A percentile compares a stretch with the other conserved stretches of the same genome.
phyloP scores from a whole-genome alignment of 2,329 filamentous ascomycete species.

The Monosporascus sp. region DNA sequence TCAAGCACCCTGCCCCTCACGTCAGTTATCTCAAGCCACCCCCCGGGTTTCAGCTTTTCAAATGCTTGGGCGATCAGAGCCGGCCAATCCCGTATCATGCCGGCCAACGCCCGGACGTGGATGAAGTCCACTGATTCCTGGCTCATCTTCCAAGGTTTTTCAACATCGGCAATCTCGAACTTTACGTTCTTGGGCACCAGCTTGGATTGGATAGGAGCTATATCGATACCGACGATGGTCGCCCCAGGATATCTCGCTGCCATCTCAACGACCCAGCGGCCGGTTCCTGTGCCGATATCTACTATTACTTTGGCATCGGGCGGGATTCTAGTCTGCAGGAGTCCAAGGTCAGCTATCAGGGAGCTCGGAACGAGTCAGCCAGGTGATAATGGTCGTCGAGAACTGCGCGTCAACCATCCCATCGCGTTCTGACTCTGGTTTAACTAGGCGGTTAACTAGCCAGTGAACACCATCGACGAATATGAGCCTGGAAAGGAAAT shows the following conservation, averaged over 20 bases:
- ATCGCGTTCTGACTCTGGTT: no score
- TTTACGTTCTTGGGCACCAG: slow-evolving; percentile 53
- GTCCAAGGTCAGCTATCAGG: neutral
- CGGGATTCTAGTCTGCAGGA: slow-evolving; percentile 18
- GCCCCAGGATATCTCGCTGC: slow-evolving; percentile 34
- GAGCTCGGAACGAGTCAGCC: neutral
- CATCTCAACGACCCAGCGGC: slow-evolving; percentile 39
- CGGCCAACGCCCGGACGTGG: slow-evolving; percentile 38
- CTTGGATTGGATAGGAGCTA: slow-evolving; percentile 35
- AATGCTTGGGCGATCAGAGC: slow-evolving; percentile 31
- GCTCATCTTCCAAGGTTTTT: slow-evolving; percentile 36
- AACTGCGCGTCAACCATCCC: no score
- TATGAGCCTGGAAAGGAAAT: neutral
- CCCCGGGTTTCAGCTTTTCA: slow-evolving; percentile 37
- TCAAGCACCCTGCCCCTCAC: slow-evolving; percentile 35
- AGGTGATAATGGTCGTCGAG: neutral
- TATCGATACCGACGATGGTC: slow-evolving; percentile 35
- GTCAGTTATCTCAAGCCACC: slow-evolving; percentile 40
- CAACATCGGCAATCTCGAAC: slow-evolving; percentile 55
- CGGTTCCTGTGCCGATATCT: slow-evolving; percentile 38
- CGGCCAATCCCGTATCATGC: slow-evolving; percentile 39
- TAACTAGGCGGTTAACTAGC: no score
- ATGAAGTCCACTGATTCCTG: slow-evolving; percentile 33
- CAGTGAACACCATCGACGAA: no score
- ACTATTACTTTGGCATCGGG: slow-evolving; percentile 27